Evolutionary conservation across 768 basidiomycete species (phyloP).

Genomic region (Amanita subjunquillea): DNA sequence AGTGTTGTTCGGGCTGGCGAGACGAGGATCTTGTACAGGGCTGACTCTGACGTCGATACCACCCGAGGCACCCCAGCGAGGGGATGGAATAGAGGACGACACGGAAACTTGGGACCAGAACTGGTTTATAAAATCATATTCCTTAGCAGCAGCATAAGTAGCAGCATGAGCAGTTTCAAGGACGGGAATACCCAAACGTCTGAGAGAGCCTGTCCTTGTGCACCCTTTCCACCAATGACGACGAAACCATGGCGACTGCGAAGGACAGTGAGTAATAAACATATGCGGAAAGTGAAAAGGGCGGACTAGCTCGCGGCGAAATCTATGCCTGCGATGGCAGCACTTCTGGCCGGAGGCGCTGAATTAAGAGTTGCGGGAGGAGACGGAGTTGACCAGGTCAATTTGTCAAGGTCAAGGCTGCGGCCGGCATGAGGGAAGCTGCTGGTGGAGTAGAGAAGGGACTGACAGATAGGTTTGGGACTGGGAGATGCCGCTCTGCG

Average conservation of each 20-base stretch:
- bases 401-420: conserved; percentile 53
- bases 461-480: conserved; percentile 61
- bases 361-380: conserved; percentile 37
- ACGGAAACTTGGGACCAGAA: conserved; percentile 64
- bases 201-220: conserved; percentile 39
- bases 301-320: conserved; percentile 78
- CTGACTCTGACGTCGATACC: conserved; percentile 55
- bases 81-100: conserved; percentile 41
- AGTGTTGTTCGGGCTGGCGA: conserved; percentile 55
- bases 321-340: conserved; percentile 56
- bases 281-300: conserved; percentile 1
- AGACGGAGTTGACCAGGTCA: conserved; percentile 49
- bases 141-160: conserved; percentile 28
- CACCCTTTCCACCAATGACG: conserved; percentile 59
- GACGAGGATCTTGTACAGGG: conserved; percentile 29
- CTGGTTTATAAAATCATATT: conserved; percentile 65
- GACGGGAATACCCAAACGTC: conserved; percentile 61
- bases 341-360: conserved; percentile 53
- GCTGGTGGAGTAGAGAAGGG: background rate
- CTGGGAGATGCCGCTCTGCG: conserved; percentile 50
- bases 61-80: conserved; percentile 65
- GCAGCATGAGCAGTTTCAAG: background rate
- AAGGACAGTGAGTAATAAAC: conserved; percentile 9
- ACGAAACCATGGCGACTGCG: conserved; percentile 64
- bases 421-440: conserved; percentile 6